phyloP scores from a whole-genome alignment of 1,139 yeast genomes.

The Wickerhamiella pararugosa region DNA sequence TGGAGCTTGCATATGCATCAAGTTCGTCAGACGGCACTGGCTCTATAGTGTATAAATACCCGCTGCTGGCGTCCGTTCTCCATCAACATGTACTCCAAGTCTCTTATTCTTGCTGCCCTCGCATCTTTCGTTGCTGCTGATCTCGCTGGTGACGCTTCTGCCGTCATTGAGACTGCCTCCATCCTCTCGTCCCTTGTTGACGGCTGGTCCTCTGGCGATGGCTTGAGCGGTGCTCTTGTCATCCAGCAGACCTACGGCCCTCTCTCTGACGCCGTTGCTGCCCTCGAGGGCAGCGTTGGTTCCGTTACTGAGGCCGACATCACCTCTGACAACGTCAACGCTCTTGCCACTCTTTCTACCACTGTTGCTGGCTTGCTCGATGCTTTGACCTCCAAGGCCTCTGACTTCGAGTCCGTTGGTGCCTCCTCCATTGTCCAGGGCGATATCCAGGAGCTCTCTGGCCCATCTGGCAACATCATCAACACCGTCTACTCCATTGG shows the following conservation, averaged over 20 bases:
- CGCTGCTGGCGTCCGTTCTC: not conserved
- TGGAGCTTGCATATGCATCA: too few relatives aligned
- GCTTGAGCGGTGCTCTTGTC: constrained; percentile 14
- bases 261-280: constrained; percentile 11
- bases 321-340: not conserved
- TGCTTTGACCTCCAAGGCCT: constrained; percentile 8
- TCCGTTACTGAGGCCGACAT: not conserved
- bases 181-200: constrained; percentile 9
- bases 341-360: constrained; percentile 3
- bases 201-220: constrained; percentile 11
- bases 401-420: constrained; percentile 7
- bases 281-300: constrained; percentile 8
- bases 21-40: too few relatives aligned
- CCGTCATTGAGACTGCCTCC: constrained; percentile 10
- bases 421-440: constrained; percentile 8
- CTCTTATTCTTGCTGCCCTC: constrained; percentile 12
- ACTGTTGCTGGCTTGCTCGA: constrained; percentile 7
- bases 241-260: constrained; percentile 14
- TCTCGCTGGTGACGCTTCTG: constrained; percentile 9
- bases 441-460: constrained; percentile 7
- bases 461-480: constrained; percentile 5
- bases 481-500: not conserved
- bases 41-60: not conserved
- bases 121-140: constrained; percentile 7
- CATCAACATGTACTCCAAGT: constrained; percentile 11